phyloP scores from a whole-genome alignment of 306 rosid genomes.

The Glycine latifolia region DNA sequence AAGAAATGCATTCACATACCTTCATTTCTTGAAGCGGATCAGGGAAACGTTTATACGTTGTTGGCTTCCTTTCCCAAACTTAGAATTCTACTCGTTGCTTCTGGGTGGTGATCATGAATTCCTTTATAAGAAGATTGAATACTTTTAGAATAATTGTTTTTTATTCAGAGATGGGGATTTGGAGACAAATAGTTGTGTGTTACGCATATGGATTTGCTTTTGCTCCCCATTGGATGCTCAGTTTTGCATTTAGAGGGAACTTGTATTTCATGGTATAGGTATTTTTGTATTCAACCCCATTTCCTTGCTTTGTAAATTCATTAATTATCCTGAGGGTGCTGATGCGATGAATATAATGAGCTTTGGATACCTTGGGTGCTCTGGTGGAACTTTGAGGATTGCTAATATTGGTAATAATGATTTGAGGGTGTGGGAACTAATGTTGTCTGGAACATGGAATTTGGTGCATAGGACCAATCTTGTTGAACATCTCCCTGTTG shows the following conservation, averaged over 20 bases:
- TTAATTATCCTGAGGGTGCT: background rate
- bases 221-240: background rate
- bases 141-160: background rate
- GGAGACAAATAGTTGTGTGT: background rate
- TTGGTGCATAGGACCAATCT: constrained; percentile 29
- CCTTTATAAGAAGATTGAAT: background rate
- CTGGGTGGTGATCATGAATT: background rate
- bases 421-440: background rate
- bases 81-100: background rate
- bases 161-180: background rate
- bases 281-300: background rate
- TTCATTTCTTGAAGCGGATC: background rate
- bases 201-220: background rate
- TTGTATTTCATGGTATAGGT: background rate
- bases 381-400: background rate
- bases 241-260: background rate
- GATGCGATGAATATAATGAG: background rate
- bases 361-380: constrained; percentile 1
- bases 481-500: background rate
- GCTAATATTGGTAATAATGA: background rate
- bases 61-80: background rate
- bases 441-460: background rate
- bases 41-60: background rate
- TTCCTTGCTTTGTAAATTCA: background rate
- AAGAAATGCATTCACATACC: background rate